These are phyloP conservation scores for Babesia bigemina DNA, from an alignment of 169 alveolate genomes.

Conservation along the genomic window DNA sequence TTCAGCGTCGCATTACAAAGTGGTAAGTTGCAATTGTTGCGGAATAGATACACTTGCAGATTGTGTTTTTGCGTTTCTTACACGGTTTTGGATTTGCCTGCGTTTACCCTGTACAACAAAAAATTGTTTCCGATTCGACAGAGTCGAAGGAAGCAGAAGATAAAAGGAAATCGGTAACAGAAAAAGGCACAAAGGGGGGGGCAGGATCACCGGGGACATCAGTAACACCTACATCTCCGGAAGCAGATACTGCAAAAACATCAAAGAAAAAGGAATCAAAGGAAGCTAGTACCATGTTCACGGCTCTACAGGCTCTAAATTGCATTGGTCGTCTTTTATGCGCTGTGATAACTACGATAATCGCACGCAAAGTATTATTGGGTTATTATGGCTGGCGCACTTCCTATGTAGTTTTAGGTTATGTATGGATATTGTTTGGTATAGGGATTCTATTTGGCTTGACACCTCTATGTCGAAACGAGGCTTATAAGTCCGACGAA, in stretches of 20 bases:
- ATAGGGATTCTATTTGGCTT: background rate
- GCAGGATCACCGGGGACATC: too few relatives aligned
- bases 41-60: background rate
- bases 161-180: too few relatives aligned
- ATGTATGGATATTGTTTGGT: conserved; percentile 20
- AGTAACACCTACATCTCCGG: too few relatives aligned
- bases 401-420: conserved; percentile 27
- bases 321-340: conserved; percentile 41
- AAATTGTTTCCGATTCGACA: conserved; percentile 1
- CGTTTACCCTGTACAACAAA: conserved; percentile 31
- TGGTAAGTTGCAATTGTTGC: conserved; percentile 19
- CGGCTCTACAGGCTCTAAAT: conserved; percentile 26
- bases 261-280: background rate
- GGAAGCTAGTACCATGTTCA: conserved; percentile 6
- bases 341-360: conserved; percentile 23
- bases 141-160: too few relatives aligned
- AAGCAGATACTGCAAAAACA: background rate
- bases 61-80: conserved; percentile 27
- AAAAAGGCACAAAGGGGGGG: too few relatives aligned
- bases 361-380: background rate
- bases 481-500: background rate
- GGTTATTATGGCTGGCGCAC: conserved; percentile 53
- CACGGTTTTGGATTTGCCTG: conserved; percentile 57
- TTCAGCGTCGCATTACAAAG: conserved; percentile 18
- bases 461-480: background rate